These are phyloP conservation scores for Dendrobium officinale DNA, from an alignment of 106 monocot species.

Conservation along the genomic window DNA sequence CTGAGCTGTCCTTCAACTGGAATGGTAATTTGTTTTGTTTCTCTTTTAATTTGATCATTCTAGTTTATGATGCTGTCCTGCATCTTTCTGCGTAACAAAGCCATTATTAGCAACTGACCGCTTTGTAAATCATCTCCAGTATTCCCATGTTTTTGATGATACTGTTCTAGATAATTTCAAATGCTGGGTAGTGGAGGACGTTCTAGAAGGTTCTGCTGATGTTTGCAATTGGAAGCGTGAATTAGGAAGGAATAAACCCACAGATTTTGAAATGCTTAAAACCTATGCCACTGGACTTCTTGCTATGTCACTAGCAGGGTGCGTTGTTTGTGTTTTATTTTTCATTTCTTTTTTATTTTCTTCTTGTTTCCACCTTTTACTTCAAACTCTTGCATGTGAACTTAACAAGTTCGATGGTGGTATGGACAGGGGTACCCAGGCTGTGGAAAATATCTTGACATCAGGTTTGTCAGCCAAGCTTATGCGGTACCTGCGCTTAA, in stretches of 20 bases:
- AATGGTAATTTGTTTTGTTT: conserved; percentile 42
- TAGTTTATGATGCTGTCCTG: neutral
- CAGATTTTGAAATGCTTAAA: conserved; percentile 79
- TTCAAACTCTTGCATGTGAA: neutral
- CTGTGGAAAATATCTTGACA: conserved; percentile 80
- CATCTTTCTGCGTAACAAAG: neutral
- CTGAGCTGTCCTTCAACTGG: conserved; percentile 71
- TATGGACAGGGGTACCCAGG: conserved; percentile 51
- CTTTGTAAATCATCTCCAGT: conserved; percentile 28
- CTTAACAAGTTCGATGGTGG: neutral
- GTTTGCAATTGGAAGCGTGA: conserved; percentile 46
- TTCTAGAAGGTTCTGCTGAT: conserved; percentile 25
- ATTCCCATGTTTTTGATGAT: conserved; percentile 84
- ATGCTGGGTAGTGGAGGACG: conserved; percentile 76
- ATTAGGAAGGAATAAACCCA: conserved; percentile 45
- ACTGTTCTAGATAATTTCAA: conserved; percentile 79
- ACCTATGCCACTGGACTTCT: conserved; percentile 94
- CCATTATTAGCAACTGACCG: neutral
- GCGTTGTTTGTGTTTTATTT: conserved; percentile 7
- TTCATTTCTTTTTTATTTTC: neutral
- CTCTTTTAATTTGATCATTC: neutral
- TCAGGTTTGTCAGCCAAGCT: conserved; percentile 83
- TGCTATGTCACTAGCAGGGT: conserved; percentile 64
- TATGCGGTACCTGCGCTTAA: conserved; percentile 73
- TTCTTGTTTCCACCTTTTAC: neutral